phyloP scores from a whole-genome alignment of 2,329 filamentous ascomycete species.

The Fusarium sp. region DNA sequence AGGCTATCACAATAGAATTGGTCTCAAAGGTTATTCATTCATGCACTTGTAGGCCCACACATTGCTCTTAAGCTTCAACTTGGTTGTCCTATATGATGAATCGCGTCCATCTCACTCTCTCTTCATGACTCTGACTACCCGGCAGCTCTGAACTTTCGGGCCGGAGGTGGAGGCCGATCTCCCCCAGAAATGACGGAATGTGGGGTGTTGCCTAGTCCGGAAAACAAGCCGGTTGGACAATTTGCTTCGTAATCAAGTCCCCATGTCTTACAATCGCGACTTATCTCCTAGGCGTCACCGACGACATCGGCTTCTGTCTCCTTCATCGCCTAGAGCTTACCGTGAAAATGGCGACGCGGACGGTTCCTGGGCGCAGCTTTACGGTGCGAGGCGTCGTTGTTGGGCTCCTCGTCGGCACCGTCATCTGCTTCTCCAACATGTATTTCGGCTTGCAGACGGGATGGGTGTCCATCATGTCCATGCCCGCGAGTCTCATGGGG shows the following conservation, averaged over 20 bases:
- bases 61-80: background rate
- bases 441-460: conserved; percentile 96
- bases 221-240: background rate
- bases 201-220: conserved; percentile 1
- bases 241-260: background rate
- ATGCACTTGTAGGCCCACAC: background rate
- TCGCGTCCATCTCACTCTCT: background rate
- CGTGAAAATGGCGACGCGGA: conserved; percentile 35
- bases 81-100: background rate
- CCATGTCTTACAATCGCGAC: conserved; percentile 3
- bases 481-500: conserved; percentile 93
- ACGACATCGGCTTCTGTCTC: background rate
- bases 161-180: background rate
- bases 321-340: background rate
- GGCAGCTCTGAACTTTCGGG: background rate
- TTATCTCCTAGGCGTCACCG: background rate
- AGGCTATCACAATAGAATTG: background rate
- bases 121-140: background rate
- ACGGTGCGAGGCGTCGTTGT: conserved; percentile 83
- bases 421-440: conserved; percentile 97
- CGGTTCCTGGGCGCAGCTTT: conserved; percentile 73
- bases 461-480: conserved; percentile 85
- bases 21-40: background rate
- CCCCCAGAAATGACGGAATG: conserved; percentile 4
- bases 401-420: conserved; percentile 83